Conservation (phyloP, 306 rosid species). For the Boehmeria nivea region DNA sequence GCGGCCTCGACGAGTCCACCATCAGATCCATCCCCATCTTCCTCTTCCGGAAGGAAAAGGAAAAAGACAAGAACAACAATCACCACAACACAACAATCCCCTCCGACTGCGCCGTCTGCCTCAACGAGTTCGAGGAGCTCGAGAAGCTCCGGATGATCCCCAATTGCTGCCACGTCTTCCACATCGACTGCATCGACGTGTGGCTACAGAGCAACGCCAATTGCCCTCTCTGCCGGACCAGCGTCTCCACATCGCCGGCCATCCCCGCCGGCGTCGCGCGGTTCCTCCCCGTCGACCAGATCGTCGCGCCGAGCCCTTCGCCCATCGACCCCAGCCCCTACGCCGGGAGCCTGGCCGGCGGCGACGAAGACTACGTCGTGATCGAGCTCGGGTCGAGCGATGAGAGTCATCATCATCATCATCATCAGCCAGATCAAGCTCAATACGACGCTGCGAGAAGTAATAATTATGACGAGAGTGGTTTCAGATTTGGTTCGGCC, state of each 20-base stretch:
- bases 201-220: conserved; percentile 91
- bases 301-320: conserved; percentile 34
- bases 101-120: conserved; percentile 80
- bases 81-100: conserved; percentile 10
- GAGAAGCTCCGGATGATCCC: conserved; percentile 85
- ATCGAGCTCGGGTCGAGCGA: conserved; percentile 53
- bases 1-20: conserved; percentile 74
- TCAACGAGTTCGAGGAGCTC: conserved; percentile 66
- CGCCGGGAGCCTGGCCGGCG: conserved; percentile 16
- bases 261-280: conserved; percentile 10
- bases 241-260: conserved; percentile 44
- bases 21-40: conserved; percentile 75
- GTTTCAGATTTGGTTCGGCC: conserved; percentile 17
- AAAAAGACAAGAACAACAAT: too few relatives aligned
- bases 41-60: conserved; percentile 48
- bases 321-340: conserved; percentile 31
- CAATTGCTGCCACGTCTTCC: conserved; percentile 73
- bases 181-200: conserved; percentile 89
- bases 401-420: conserved; percentile 11
- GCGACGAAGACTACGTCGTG: conserved; percentile 59
- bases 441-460: conserved; percentile 22
- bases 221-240: conserved; percentile 91
- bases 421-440: not conserved
- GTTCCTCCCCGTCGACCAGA: conserved; percentile 24
- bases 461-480: conserved; percentile 31